These are phyloP conservation scores for Ustilago bromivora DNA, from an alignment of 1,284 basidiomycete species.

Conservation along the genomic window DNA sequence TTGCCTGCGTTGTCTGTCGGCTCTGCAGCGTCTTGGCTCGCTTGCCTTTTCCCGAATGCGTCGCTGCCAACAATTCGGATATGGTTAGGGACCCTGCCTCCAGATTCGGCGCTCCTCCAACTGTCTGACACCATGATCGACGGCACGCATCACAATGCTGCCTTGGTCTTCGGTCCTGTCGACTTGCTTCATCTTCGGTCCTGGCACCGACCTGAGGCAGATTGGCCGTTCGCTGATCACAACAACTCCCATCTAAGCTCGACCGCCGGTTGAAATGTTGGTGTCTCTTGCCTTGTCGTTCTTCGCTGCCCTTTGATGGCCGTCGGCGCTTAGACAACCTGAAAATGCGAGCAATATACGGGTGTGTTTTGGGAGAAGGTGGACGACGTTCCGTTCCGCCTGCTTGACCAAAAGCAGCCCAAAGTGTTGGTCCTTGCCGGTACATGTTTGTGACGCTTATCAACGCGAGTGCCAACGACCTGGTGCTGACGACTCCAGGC, in stretches of 20 bases:
- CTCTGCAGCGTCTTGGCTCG: slow-evolving; percentile 5
- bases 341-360: neutral
- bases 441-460: neutral
- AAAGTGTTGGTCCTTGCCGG: neutral
- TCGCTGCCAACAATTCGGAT: slow-evolving; percentile 11
- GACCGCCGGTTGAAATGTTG: slow-evolving; percentile 14
- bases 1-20: neutral
- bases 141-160: slow-evolving; percentile 16
- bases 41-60: slow-evolving; percentile 28
- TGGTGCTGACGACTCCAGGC: neutral
- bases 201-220: neutral
- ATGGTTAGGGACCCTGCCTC: slow-evolving; percentile 13
- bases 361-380: neutral
- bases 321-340: neutral
- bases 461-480: neutral
- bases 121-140: slow-evolving; percentile 19
- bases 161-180: slow-evolving; percentile 8
- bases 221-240: slow-evolving; percentile 6
- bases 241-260: slow-evolving; percentile 1
- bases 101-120: neutral
- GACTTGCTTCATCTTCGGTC: neutral
- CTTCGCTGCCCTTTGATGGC: slow-evolving; percentile 1
- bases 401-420: neutral
- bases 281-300: neutral
- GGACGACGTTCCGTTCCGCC: neutral